These are phyloP conservation scores for Murraya koenigii DNA, from an alignment of 345 rosid genomes.

Conservation along the genomic window DNA sequence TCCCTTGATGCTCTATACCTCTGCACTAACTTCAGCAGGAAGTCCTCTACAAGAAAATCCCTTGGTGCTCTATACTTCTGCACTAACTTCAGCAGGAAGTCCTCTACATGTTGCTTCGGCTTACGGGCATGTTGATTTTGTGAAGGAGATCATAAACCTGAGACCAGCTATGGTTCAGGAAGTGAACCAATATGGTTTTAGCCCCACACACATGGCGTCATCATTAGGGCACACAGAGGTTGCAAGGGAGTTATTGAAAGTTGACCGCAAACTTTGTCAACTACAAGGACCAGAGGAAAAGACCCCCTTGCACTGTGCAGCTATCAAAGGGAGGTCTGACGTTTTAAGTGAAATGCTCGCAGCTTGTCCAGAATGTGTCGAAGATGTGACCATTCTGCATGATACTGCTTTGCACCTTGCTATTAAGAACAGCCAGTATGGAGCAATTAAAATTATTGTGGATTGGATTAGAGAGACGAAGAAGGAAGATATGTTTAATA, in stretches of 20 bases:
- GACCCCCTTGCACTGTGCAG: slow-evolving; percentile 41
- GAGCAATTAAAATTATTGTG: slow-evolving; percentile 24
- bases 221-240: slow-evolving; percentile 34
- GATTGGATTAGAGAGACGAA: slow-evolving; percentile 33
- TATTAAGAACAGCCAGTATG: slow-evolving; percentile 26
- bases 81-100: too few relatives aligned
- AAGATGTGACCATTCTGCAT: slow-evolving; percentile 35
- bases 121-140: slow-evolving; percentile 24
- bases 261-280: slow-evolving; percentile 33
- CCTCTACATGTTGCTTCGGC: slow-evolving; percentile 30
- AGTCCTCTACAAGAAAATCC: too few relatives aligned
- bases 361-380: slow-evolving; percentile 32
- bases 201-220: slow-evolving; percentile 46
- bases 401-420: slow-evolving; percentile 52
- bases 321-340: slow-evolving; percentile 32
- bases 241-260: slow-evolving; percentile 28
- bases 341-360: slow-evolving; percentile 34
- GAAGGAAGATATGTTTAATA: slow-evolving; percentile 22
- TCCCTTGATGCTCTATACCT: slow-evolving; percentile 19
- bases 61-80: too few relatives aligned
- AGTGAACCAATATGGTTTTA: slow-evolving; percentile 35
- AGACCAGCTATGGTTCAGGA: slow-evolving; percentile 33
- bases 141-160: slow-evolving; percentile 25
- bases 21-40: not conserved
- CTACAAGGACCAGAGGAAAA: slow-evolving; percentile 33